Evolutionary conservation across 129 eudicot species (phyloP).

Genomic region (Chrysanthemum seticuspe): DNA sequence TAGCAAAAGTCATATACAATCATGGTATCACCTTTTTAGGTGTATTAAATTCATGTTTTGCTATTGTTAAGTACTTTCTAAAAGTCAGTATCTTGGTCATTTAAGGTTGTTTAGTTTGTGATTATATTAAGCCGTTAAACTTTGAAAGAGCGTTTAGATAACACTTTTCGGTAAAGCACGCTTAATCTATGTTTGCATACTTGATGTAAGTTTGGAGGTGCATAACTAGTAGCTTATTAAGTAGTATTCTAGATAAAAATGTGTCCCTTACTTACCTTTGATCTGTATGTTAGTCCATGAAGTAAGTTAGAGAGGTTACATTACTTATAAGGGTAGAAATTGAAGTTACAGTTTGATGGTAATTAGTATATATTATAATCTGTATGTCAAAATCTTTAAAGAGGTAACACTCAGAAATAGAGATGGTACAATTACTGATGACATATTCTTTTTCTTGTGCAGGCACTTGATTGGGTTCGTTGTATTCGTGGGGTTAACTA

Average conservation of each 20-base stretch:
- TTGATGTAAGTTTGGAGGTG: too few relatives aligned
- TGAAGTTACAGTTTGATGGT: not conserved
- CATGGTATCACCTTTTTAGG: not conserved
- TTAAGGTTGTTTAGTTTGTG: too few relatives aligned
- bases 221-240: not conserved
- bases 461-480: slow-evolving; percentile 90
- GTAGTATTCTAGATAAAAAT: not conserved
- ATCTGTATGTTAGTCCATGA: slow-evolving; percentile 8
- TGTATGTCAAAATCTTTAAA: not conserved
- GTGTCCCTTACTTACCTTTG: slow-evolving; percentile 1
- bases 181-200: too few relatives aligned
- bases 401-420: not conserved
- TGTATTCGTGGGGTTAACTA: slow-evolving; percentile 71
- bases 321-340: not conserved
- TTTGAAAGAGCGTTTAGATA: too few relatives aligned
- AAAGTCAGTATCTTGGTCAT: too few relatives aligned
- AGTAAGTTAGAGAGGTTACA: slow-evolving; percentile 5
- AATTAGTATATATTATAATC: not conserved
- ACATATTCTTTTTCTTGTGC: slow-evolving; percentile 37
- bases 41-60: slow-evolving; percentile 5
- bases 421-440: not conserved
- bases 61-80: not conserved
- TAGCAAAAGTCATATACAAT: not conserved
- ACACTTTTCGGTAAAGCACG: too few relatives aligned
- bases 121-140: too few relatives aligned